A percentile compares a stretch with the other conserved stretches of the same genome.
phyloP scores from a whole-genome alignment of 2,329 filamentous ascomycete species.

The Bipolaris cookei region DNA sequence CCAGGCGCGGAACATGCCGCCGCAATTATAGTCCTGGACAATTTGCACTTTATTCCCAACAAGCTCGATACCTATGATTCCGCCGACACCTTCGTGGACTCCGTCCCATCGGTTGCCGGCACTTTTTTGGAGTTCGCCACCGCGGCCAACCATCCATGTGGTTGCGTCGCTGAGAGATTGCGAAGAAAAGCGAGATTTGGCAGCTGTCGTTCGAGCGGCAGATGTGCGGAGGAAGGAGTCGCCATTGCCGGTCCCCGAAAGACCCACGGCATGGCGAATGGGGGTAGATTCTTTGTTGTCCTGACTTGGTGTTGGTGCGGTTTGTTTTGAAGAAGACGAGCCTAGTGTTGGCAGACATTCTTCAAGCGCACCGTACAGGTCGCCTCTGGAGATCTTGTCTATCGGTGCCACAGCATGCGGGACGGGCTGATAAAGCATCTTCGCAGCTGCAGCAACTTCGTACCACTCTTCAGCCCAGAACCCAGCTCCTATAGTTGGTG shows the following conservation, averaged over 20 bases:
- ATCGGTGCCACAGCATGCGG: slow-evolving; percentile 24
- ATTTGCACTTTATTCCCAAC: slow-evolving; percentile 62
- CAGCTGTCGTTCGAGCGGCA: slow-evolving; percentile 73
- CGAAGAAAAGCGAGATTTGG: slow-evolving; percentile 70
- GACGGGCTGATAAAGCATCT: slow-evolving; percentile 30
- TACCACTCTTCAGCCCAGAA: slow-evolving; percentile 91
- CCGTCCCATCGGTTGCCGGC: slow-evolving; percentile 75
- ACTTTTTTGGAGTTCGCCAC: slow-evolving; percentile 75
- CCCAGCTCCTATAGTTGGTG: slow-evolving; percentile 80
- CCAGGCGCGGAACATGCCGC: slow-evolving; percentile 86
- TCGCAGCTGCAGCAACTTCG: slow-evolving; percentile 26
- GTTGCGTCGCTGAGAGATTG: slow-evolving; percentile 64
- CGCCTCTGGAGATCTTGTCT: slow-evolving; percentile 38
- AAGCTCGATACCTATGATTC: slow-evolving; percentile 81
- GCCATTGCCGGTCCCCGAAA: slow-evolving; percentile 86
- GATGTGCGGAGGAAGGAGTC: slow-evolving; percentile 80
- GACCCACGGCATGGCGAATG: slow-evolving; percentile 57
- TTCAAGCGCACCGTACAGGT: slow-evolving; percentile 59
- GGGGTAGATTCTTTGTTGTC: slow-evolving; percentile 6
- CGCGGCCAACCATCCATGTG: slow-evolving; percentile 69
- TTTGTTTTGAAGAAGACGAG: slow-evolving; percentile 38
- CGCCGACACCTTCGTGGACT: slow-evolving; percentile 81
- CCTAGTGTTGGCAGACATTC: slow-evolving; percentile 64
- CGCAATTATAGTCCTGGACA: slow-evolving; percentile 81
- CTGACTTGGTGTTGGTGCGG: not conserved